Base-by-base conservation (phyloP, 495 filamentous ascomycete genomes). In the Penicillium verhagenii region DNA sequence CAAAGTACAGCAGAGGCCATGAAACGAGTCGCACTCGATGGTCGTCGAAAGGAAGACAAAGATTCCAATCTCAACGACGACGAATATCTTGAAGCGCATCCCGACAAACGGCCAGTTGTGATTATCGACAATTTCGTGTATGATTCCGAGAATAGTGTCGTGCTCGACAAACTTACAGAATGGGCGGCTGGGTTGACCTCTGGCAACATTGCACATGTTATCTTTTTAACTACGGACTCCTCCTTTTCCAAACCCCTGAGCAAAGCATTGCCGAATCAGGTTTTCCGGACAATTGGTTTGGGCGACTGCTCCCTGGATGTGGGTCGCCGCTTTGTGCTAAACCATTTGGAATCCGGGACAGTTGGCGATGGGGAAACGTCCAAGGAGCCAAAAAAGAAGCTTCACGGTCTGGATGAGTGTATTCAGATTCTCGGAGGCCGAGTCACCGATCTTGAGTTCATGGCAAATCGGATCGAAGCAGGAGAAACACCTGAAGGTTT, bases 151-250 rank as follows among this genome's bases (percentile, higher is more conserved):
- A 79, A 81, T 55, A 78, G 79, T 39, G 72, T 96, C 19, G 83
- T 97, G 8, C 92, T 96, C 61, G 91, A 96, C 61, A 95, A 91
- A 67, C 81, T 97, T 37, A 83, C 91, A 6, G 90, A 96, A 63
- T 97, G 92, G 90, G 91, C 93, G 2, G 91, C 95, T 4, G 78
- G 83, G 0, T 74, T 97, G n/a, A 91, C 91, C 0, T 86, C 88
- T 4, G 80, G 83, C n/a, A 96, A 97, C 57, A 82, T 96, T 39
- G 95, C 94, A 2, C 94, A 97, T 68, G 93, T 98, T 56, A 87
- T 98, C 43, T 96, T 97, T 76, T 79, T 98, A n/a, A 96, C 93
- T 0, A 90, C 89, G 58, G 95, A 98, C 57, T 82, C 90, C n/a
- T 89, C 91, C 2, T 96, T 88, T 70, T 84, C 88, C 13, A 98